Evolutionary conservation across 192 early-diverging fungal genomes (phyloP).

Genomic region (Phlyctochytrium planicorne): DNA sequence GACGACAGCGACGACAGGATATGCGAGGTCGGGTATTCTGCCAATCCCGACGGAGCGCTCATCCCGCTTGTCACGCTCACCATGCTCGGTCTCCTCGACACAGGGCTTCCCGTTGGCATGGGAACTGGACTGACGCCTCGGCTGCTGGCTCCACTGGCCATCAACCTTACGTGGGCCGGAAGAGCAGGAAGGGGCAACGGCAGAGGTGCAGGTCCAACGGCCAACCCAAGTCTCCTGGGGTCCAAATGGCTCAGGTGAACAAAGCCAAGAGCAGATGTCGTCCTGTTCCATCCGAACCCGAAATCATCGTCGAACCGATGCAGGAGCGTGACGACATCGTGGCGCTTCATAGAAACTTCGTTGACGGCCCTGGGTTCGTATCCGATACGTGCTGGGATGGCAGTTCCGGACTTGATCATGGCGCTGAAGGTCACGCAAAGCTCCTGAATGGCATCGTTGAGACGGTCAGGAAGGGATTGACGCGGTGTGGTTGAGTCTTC

Average conservation of each 20-base stretch:
- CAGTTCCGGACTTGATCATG: conserved; percentile 1
- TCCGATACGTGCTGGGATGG: conserved; percentile 11
- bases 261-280: conserved; percentile 18
- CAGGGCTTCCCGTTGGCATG: too few species aligned
- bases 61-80: too few species aligned
- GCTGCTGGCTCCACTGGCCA: too few species aligned
- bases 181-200: conserved; percentile 12
- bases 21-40: neutral
- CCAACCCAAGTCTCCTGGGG: conserved; percentile 6
- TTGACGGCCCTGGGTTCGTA: conserved; percentile 28
- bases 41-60: too few species aligned
- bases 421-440: conserved; percentile 14
- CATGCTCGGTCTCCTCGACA: too few species aligned
- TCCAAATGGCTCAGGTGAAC: conserved; percentile 25
- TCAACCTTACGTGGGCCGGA: conserved; percentile 3
- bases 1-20: neutral
- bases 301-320: conserved; percentile 26
- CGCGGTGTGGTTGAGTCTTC: neutral
- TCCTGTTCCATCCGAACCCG: conserved; percentile 22
- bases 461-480: neutral
- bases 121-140: too few species aligned
- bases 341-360: conserved; percentile 20
- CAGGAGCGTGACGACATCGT: conserved; percentile 16
- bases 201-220: conserved; percentile 19
- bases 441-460: conserved; percentile 1